phyloP scores from a whole-genome alignment of 1,284 basidiomycete species.

The Tremellales sp. region DNA sequence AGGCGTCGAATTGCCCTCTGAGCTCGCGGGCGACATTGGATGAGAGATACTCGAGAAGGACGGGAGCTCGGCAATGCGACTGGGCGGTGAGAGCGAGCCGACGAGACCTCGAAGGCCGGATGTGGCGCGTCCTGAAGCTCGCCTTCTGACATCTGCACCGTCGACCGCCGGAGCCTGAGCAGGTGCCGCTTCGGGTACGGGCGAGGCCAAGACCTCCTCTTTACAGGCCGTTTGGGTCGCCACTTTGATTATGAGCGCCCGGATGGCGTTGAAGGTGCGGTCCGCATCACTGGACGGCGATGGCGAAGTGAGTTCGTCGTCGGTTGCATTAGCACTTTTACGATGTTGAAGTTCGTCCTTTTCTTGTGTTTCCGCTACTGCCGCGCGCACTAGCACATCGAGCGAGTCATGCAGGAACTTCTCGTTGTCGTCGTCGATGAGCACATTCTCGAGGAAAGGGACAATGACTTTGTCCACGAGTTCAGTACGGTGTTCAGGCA shows the following conservation, averaged over 20 bases:
- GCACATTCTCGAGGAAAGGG: conserved; percentile 47
- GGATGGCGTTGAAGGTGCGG: conserved; percentile 44
- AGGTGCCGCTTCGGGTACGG: not conserved
- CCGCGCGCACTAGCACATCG: conserved; percentile 42
- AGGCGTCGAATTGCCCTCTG: conserved; percentile 6
- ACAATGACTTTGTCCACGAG: conserved; percentile 48
- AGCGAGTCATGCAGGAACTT: conserved; percentile 40
- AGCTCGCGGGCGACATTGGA: conserved; percentile 8
- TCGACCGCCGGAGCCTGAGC: too few relatives aligned
- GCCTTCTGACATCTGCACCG: not conserved
- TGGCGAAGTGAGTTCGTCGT: conserved; percentile 20
- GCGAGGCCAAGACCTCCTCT: conserved; percentile 5
- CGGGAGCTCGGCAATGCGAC: conserved; percentile 20
- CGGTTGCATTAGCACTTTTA: conserved; percentile 25
- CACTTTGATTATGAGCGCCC: conserved; percentile 38
- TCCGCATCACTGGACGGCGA: conserved; percentile 15
- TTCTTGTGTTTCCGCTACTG: conserved; percentile 48
- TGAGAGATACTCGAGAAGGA: not conserved
- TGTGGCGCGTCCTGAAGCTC: conserved; percentile 8
- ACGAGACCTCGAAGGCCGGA: conserved; percentile 32
- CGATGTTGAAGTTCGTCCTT: conserved; percentile 25
- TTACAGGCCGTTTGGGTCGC: conserved; percentile 39
- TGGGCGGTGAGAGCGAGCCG: conserved; percentile 32
- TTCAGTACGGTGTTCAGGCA: conserved; percentile 41
- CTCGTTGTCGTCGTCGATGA: conserved; percentile 43